Percentiles rank a stretch among this genome's conserved stretches.
Evolutionary conservation across 352 stramenopile genomes (phyloP).

Genomic region (Pythium periplocum): DNA sequence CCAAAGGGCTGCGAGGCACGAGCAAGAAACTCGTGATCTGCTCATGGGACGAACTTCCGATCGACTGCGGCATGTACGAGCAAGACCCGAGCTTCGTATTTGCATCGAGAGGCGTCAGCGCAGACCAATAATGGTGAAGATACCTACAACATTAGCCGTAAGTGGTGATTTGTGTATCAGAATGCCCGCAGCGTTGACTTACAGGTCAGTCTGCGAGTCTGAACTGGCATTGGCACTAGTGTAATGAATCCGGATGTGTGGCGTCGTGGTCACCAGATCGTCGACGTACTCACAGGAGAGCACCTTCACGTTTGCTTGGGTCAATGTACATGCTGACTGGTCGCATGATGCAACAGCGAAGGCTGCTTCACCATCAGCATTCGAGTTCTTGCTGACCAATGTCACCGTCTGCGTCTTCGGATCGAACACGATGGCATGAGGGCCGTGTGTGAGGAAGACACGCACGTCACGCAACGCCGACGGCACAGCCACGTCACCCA

Average conservation of each 20-base stretch:
- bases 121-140: background rate
- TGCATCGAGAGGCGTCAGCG: background rate
- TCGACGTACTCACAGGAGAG: conserved; percentile 14
- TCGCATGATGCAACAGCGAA: too few species aligned
- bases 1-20: background rate
- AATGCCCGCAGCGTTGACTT: too few species aligned
- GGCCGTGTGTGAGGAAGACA: conserved; percentile 11
- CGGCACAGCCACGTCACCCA: conserved; percentile 7
- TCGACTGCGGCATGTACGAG: too few species aligned
- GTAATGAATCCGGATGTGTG: conserved; percentile 16
- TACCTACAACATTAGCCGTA: conserved; percentile 3
- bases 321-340: conserved; percentile 4
- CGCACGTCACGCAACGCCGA: conserved; percentile 1
- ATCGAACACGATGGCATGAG: conserved; percentile 6
- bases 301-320: background rate
- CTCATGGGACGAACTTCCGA: background rate
- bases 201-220: too few species aligned
- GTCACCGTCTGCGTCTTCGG: background rate
- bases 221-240: background rate
- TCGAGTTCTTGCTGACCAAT: conserved; percentile 2
- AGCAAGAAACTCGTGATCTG: conserved; percentile 13
- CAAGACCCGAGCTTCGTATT: too few species aligned
- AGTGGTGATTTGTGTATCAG: too few species aligned
- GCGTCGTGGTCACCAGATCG: background rate
- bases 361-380: background rate